Base-by-base conservation (phyloP, 768 basidiomycete genomes). In the Xerocomus potaroensis region DNA sequence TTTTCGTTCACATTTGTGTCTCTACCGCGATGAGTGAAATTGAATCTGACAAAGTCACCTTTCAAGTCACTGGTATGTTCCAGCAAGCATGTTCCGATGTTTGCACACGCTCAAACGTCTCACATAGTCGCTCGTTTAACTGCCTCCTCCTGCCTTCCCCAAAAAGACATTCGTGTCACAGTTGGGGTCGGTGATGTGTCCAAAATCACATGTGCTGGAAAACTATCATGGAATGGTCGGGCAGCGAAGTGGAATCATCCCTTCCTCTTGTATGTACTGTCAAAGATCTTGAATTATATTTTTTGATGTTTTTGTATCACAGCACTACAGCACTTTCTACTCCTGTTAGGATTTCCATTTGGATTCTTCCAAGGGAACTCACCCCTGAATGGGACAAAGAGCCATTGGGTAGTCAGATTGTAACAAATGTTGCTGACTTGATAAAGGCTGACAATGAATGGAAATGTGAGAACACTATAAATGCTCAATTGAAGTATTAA, bases 71-170 rank as follows among this genome's bases (percentile, higher is more conserved):
- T n/a, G n/a, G n/a, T n/a, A n/a, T n/a, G n/a, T n/a, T n/a, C n/a
- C n/a, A n/a, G n/a, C n/a, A n/a, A n/a, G n/a, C n/a, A n/a, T n/a
- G n/a, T n/a, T n/a, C n/a, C n/a, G n/a, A n/a, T n/a, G n/a, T n/a
- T n/a, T n/a, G n/a, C n/a, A 89, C 16, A 6, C 12, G 16, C 34
- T 35, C 11, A 35, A 8, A 11, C 1, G 5, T 12, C 4, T 39
- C n/a, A 27, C 10, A 31, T 31, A 41, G 41, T 41, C 3, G 18
- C 8, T 41, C 41, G 14, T 1, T 15, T 41, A 30, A 8, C 29
- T 3, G 2, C 8, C 21, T 21, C 18, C 11, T 21, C 18, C 1
- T 19, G 2, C 14, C 41, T 41, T 22, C 33, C 15, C 9, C 5
- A 26, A 26, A 9, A 35, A 18, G 33, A 43, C 16, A 43, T 43